Conservation (phyloP, 192 early-diverging fungal species). For the Phlyctochytrium bullatum region DNA sequence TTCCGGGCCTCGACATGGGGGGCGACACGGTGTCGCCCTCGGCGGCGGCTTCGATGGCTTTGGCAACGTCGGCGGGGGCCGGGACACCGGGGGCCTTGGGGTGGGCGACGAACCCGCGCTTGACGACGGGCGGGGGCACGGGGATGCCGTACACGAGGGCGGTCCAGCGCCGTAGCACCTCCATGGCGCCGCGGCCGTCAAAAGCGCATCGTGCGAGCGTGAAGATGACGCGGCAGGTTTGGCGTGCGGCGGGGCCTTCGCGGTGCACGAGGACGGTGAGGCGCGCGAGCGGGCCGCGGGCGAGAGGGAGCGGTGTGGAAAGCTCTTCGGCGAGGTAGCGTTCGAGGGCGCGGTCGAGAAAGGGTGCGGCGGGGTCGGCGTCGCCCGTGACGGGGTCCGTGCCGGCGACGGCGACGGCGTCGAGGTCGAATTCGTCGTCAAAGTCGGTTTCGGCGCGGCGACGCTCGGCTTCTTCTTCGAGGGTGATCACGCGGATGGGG, state of each 20-base stretch:
- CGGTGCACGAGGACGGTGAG: neutral
- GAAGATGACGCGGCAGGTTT: slow-evolving; percentile 1
- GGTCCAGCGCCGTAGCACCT: neutral
- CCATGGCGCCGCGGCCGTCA: slow-evolving; percentile 1
- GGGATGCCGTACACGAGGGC: neutral
- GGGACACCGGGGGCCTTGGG: too few species aligned
- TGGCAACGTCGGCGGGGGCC: too few species aligned
- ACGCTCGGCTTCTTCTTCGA: neutral
- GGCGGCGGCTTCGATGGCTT: too few species aligned
- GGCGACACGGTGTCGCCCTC: too few species aligned
- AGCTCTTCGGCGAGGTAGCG: slow-evolving; percentile 3
- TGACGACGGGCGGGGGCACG: too few species aligned
- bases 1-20: too few species aligned
- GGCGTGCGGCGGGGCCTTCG: neutral
- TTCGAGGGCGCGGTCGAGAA: slow-evolving; percentile 1
- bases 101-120: too few species aligned
- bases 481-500: neutral
- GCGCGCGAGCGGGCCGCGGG: neutral
- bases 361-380: neutral
- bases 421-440: neutral
- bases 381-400: neutral
- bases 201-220: slow-evolving; percentile 15
- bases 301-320: slow-evolving; percentile 3
- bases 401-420: neutral
- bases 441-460: neutral